Evolutionary conservation across 495 filamentous ascomycete genomes (phyloP).

Genomic region (Penicillium desertorum): DNA sequence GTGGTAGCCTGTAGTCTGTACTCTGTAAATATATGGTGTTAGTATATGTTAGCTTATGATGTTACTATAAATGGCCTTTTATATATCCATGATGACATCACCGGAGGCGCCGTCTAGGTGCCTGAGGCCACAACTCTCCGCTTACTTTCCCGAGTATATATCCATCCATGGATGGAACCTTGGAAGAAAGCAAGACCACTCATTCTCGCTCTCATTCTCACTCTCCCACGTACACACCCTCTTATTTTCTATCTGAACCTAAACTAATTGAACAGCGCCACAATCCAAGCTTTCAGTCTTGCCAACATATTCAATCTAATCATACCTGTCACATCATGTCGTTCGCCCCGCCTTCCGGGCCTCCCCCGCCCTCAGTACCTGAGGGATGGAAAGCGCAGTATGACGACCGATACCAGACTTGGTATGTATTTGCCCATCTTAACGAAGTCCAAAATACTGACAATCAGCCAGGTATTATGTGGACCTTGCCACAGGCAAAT

Average conservation of each 20-base stretch:
- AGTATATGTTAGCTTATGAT: neutral
- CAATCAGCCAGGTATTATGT: constrained; percentile 71
- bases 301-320: neutral
- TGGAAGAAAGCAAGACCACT: neutral
- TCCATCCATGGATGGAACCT: too few species aligned
- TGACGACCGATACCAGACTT: constrained; percentile 74
- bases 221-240: neutral
- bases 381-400: constrained; percentile 85
- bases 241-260: neutral
- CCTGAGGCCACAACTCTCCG: constrained; percentile 2
- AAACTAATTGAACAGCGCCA: neutral
- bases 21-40: neutral
- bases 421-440: constrained; percentile 48
- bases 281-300: neutral
- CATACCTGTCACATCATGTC: constrained; percentile 30
- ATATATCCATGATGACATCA: neutral
- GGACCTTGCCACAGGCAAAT: constrained; percentile 79
- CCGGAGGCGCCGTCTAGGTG: constrained; percentile 6
- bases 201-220: neutral
- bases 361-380: constrained; percentile 83
- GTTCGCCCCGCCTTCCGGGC: constrained; percentile 63
- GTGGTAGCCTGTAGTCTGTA: neutral
- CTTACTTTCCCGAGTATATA: constrained; percentile 7
- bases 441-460: constrained; percentile 19
- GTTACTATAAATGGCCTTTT: neutral